Evolutionary conservation across 116 monocot genomes (phyloP), one percentile per base, ranked within the genome.

Genomic region (Cymodocea nodosa): DNA sequence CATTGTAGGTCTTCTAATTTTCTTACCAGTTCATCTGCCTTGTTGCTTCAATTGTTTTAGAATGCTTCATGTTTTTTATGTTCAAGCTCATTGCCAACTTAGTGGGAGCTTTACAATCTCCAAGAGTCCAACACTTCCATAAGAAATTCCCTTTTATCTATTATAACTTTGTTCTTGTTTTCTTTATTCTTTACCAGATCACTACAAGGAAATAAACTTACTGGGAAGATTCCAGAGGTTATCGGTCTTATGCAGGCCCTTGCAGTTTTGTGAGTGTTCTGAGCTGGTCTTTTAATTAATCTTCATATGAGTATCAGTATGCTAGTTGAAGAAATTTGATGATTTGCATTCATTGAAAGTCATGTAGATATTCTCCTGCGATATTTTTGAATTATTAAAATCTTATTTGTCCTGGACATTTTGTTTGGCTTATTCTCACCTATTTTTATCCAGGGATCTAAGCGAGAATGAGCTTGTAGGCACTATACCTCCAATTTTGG

Each of bases 241-340:
- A 83, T 97, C 79, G 97, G 97, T 50, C 84, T 91, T 8, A 97
- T 97, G 97, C 97, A 97, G 57, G 97, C 97, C 63, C 92, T 97
- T 50, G 64, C 59, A 24, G 56, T 74, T 9, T 50, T 66, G 65
- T 66, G 66, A 66, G 56, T 60, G 11, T 60, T 60, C 19, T 23
- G 44, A 59, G 0, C 2, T 68, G 7, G 66, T 37, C 13, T 56
- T 68, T 1, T 5, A n/a, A 10, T 68, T 56, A 44, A 44, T 44
- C 44, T 44, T 44, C 37, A 37, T 37, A 44, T 44, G 3, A 44
- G 11, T 44, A 6, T 8, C 44, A 44, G 6, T 11, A 44, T 44
- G 44, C 11, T 44, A 11, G 44, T 44, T 8, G 9, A 44, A 44
- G 44, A 44, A 44, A 44, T 44, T 44, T 44, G 6, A 44, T 44